Evolutionary conservation across 768 basidiomycete species (phyloP), one percentile per base, ranked within the genome.

Genomic region (Mycena kentingensis): DNA sequence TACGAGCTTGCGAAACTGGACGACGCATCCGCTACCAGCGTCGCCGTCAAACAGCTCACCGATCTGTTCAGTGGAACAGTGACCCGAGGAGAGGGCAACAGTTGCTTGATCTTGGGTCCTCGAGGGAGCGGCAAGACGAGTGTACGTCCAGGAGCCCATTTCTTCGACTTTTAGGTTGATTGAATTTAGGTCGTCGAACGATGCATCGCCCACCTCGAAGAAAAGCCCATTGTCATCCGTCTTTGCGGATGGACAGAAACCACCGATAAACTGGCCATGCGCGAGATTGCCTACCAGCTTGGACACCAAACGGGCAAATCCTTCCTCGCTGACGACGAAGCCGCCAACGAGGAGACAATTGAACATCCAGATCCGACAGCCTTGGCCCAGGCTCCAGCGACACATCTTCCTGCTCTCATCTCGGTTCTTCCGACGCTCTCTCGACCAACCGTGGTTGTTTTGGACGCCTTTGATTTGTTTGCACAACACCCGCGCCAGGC

Each of bases 381-480:
- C 5, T 54, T 76, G 27, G 67, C 77, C 10, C 68, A 88, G 3
- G 84, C 86, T 2, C 81, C 88, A 1, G 72, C 87, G 12, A 77
- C 88, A 3, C 85, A 90, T 57, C 77, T 93, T 21, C 85, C 88
- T 15, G 77, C 84, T 12, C 70, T 93, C 51, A 85, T 93, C 55
- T 84, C 88, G 13, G 68, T 88, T 19, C 76, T 97, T 1, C 85
- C 92, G 3, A 89, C 90, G 1, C 81, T 95, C 3, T 73, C 83
- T 11, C 85, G 86, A n/a, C 84, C 91, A 2, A 86, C 88, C 1
- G 66, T 98, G 41, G 77, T 98, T 31, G 70, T 98, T 35, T 77
- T 98, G 1, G 97, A 99, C 60, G 87, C 87, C 6, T 95, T 98
- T 67, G 97, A 99, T 66, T 78, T 94, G 24, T 99, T 98, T 67